Percentiles rank a stretch among this genome's conserved stretches.
These are phyloP conservation scores for Grigorovia transvaalensis DNA, from an alignment of 805 yeast species.

Conservation along the genomic window DNA sequence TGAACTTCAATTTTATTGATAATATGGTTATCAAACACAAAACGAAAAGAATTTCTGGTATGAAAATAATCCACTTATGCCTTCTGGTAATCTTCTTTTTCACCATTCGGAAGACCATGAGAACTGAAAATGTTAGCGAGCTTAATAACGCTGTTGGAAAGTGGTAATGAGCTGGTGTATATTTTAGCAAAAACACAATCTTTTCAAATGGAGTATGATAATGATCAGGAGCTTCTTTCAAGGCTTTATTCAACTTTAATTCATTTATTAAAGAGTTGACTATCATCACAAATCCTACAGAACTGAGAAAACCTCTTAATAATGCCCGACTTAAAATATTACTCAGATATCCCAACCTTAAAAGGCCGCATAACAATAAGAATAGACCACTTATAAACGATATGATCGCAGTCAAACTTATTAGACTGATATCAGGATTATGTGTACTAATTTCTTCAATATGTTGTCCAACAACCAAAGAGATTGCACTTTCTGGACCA, in stretches of 20 bases:
- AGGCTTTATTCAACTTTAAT: conserved; percentile 49
- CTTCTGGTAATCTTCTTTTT: conserved; percentile 31
- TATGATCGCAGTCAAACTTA: conserved; percentile 55
- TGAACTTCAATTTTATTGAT: conserved; percentile 39
- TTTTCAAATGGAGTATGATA: conserved; percentile 68
- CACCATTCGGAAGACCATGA: conserved; percentile 35
- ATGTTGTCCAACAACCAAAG: conserved; percentile 72
- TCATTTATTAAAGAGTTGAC: conserved; percentile 64
- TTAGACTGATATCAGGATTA: conserved; percentile 33
- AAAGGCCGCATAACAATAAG: conserved; percentile 60
- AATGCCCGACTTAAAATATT: conserved; percentile 68
- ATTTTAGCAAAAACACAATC: conserved; percentile 41
- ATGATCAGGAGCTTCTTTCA: conserved; percentile 39
- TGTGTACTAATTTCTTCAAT: conserved; percentile 46
- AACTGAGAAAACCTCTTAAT: conserved; percentile 73
- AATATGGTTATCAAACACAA: conserved; percentile 51
- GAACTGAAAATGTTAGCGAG: conserved; percentile 35
- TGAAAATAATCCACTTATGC: conserved; percentile 40
- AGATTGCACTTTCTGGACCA: conserved; percentile 86
- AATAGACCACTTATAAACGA: conserved; percentile 69
- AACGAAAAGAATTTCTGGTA: conserved; percentile 82
- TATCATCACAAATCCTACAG: conserved; percentile 78
- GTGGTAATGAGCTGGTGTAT: conserved; percentile 40
- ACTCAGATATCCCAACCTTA: conserved; percentile 80
- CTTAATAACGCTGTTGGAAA: conserved; percentile 55